These are phyloP conservation scores for Vitis amurensis DNA, from an alignment of 164 flowering plant species.

Conservation along the genomic window DNA sequence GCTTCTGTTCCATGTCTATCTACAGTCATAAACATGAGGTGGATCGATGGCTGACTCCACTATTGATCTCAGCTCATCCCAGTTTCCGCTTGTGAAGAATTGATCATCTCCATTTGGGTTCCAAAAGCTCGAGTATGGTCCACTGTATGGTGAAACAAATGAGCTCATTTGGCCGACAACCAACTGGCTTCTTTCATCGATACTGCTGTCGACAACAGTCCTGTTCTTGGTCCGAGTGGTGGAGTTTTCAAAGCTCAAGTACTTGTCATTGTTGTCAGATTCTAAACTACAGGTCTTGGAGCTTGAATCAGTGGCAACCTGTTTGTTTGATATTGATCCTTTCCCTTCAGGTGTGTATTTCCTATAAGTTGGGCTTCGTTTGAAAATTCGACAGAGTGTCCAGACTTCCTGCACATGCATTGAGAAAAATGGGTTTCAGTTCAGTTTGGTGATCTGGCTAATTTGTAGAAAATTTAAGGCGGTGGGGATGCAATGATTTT, in stretches of 20 bases:
- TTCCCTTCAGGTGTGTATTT: slow-evolving; percentile 39
- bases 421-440: not conserved
- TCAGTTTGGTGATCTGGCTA: not conserved
- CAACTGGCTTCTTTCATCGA: slow-evolving; percentile 19
- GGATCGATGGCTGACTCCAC: slow-evolving; percentile 34
- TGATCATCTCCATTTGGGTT: slow-evolving; percentile 11
- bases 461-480: too few species aligned
- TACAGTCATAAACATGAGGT: slow-evolving; percentile 12
- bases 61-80: slow-evolving; percentile 59
- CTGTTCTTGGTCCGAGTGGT: slow-evolving; percentile 15
- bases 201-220: not conserved
- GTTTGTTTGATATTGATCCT: slow-evolving; percentile 8
- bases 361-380: slow-evolving; percentile 40
- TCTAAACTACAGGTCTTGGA: slow-evolving; percentile 45
- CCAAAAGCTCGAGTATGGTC: slow-evolving; percentile 14
- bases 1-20: not conserved
- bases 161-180: slow-evolving; percentile 11
- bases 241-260: slow-evolving; percentile 7
- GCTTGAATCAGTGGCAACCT: slow-evolving; percentile 16
- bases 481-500: too few species aligned
- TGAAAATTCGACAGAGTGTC: slow-evolving; percentile 80
- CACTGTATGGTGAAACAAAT: slow-evolving; percentile 18
- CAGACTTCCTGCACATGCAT: slow-evolving; percentile 65
- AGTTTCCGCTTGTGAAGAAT: slow-evolving; percentile 24
- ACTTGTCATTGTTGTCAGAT: slow-evolving; percentile 23